Base-by-base conservation (phyloP, 2,329 filamentous ascomycete genomes). In the Aurifilum marmelostoma region DNA sequence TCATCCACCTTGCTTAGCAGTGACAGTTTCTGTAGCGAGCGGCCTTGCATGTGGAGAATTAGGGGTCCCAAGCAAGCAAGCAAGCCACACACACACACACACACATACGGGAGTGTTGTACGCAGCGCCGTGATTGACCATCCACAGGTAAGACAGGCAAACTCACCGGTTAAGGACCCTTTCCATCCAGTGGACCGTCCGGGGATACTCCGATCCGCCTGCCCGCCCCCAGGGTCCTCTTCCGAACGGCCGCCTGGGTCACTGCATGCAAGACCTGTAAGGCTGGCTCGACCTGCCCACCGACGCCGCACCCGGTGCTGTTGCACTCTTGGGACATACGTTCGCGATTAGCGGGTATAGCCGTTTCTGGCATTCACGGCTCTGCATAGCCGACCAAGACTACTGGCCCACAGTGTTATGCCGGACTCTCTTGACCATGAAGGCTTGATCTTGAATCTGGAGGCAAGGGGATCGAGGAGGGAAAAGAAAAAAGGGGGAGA, bases 361-460 rank as follows among this genome's bases (percentile, higher is more conserved):
- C 56, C 56, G 16, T 14, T 37, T 47, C 61, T 18, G 52, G 52
- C 61, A 63, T 8, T 63, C 41, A 63, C 41, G 61, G 61, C 12
- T 47, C 43, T 27, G 21, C 27, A 8, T 24, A 24, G 41, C 41
- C 61, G 41, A 50, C 27, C 24, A 47, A 34, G 39, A 50, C 6
- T 8, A 34, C 34, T 34, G 8, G 34, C 8, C 16, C 21, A 8
- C 6, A n/a, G 39, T n/a, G 50, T 24, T 24, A 50, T 24, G 58
- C n/a, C 8, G n/a, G 32, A 18, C 32, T 39, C 29, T 47, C 59
- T 43, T 43, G 37, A 62, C n/a, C 37, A 37, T 8, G 11, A 34
- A 43, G 29, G 59, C 61, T 12, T 50, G 41, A 24, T 32, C 39
- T 32, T n/a, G 12, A 50, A 24, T 18, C 41, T 27, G 18, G 34